Conservation (phyloP, 2,329 filamentous ascomycete genomes). For the Colletotrichum graminicola region DNA sequence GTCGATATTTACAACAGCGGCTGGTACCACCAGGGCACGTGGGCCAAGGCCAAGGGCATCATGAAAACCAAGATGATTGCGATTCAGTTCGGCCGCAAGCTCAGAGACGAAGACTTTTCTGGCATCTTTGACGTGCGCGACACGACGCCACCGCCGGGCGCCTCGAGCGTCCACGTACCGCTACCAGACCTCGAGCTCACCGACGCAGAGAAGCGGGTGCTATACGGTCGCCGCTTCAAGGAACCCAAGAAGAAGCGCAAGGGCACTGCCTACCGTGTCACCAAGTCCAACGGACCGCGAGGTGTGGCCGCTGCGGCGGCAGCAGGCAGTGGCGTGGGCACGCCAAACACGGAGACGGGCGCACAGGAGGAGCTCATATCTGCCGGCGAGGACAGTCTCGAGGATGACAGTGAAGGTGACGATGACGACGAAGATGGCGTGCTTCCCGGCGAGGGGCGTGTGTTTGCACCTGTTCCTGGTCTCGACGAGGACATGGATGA, state of each 20-base stretch:
- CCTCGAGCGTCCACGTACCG: slow-evolving; percentile 51
- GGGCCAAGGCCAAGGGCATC: slow-evolving; percentile 85
- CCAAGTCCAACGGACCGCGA: slow-evolving; percentile 36
- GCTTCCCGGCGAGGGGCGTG: slow-evolving; percentile 40
- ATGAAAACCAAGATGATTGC: slow-evolving; percentile 88
- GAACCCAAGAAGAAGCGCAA: slow-evolving; percentile 44
- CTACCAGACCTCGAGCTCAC: slow-evolving; percentile 56
- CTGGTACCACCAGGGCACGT: slow-evolving; percentile 86
- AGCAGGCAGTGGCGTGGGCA: slow-evolving; percentile 2
- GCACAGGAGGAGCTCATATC: slow-evolving; percentile 33
- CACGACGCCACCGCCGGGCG: slow-evolving; percentile 49
- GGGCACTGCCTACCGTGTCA: slow-evolving; percentile 43
- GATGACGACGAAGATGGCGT: slow-evolving; percentile 45
- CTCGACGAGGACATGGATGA: slow-evolving; percentile 20
- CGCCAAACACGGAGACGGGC: slow-evolving; percentile 12
- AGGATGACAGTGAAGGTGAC: slow-evolving; percentile 51
- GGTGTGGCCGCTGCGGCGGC: slow-evolving; percentile 32
- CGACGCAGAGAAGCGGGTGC: slow-evolving; percentile 51
- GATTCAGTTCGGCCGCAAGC: slow-evolving; percentile 68
- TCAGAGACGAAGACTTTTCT: slow-evolving; percentile 62
- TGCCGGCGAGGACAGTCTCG: slow-evolving; percentile 44
- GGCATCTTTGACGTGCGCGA: slow-evolving; percentile 55
- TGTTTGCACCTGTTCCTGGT: slow-evolving; percentile 21
- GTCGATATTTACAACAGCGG: slow-evolving; percentile 77
- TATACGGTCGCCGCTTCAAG: slow-evolving; percentile 51